Percentiles rank a stretch among this genome's conserved stretches.
Evolutionary conservation across 768 basidiomycete species (phyloP).

Genomic region (Brasilioporus rufonigricans): DNA sequence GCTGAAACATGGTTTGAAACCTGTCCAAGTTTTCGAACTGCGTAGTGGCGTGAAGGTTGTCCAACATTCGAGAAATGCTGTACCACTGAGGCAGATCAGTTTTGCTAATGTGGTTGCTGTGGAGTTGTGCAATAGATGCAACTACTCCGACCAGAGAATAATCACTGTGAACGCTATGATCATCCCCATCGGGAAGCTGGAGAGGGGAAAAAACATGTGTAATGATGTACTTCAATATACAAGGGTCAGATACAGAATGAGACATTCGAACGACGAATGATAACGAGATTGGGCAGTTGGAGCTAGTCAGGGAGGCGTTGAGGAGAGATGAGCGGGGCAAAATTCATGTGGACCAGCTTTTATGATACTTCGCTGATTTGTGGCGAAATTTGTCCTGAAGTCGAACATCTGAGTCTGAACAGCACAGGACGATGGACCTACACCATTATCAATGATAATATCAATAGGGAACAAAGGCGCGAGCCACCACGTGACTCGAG

Average conservation of each 20-base stretch:
- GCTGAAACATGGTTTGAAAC: not conserved
- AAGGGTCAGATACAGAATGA: not conserved
- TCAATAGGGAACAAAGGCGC: not conserved
- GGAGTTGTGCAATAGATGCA: not conserved
- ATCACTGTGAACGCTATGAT: not conserved
- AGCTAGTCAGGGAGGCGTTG: not conserved
- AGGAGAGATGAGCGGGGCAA: not conserved
- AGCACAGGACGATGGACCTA: not conserved
- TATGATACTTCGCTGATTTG: not conserved
- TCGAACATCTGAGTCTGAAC: not conserved
- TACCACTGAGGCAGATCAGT: not conserved
- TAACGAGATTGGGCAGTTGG: not conserved
- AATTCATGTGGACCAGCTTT: not conserved
- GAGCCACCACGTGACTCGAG: not conserved
- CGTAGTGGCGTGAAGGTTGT: not conserved
- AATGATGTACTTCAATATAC: not conserved
- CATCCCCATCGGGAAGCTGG: conserved; percentile 7
- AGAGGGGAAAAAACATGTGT: not conserved
- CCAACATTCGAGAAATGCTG: not conserved
- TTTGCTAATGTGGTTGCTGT: not conserved
- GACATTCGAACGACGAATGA: conserved; percentile 2
- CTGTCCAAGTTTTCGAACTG: not conserved
- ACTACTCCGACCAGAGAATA: not conserved
- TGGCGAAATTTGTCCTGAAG: not conserved
- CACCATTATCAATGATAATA: not conserved